Evolutionary conservation across 2,329 filamentous ascomycete species (phyloP), one percentile per base, ranked within the genome.

Genomic region (Paraphaeosphaeria sporulosa): DNA sequence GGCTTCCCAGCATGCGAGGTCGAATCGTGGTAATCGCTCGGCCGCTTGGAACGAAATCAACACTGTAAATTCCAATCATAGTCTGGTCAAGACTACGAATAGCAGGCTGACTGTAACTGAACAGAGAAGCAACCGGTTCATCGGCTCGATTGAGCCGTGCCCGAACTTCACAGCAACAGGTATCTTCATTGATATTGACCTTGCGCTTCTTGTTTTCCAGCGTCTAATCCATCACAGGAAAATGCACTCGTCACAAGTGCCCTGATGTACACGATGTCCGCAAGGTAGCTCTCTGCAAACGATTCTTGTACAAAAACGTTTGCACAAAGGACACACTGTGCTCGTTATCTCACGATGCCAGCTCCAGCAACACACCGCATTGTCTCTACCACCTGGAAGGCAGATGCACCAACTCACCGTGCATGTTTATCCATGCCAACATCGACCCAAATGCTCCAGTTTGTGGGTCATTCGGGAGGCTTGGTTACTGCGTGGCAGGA

Each of bases 301-400:
- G 92, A 56, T 93, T 91, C 75, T 84, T 98, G 56, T 89, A 89
- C 72, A 93, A 90, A 74, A 90, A 91, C 74, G 84, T 86, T 71
- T 99, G 95, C 81, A 81, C 84, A 69, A 87, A 87, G 76, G 93
- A 93, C 79, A 86, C 90, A 73, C 85, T 85, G 72, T 99, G 95
- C 85, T 92, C 96, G 79, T 86, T 98, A 62, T 97, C 94, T 64
- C 95, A 98, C 85, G 89, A 95, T 50, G 83, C 92, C 64, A 91
- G 86, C 57, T 87, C 93, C 66, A 87, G 97, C 78, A 91, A 94
- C 79, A 91, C 91, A 57, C 94, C 95, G 59, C 87, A 90, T 63
- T 98, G 95, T 82, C 80, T 95, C 77, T 93, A 97, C 82, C 97
- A 93, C 82, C 87, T 93, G 77, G 91, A 91, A 76, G 93, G 93